Percentiles rank a stretch among this genome's conserved stretches.
Conservation (phyloP, 2,329 filamentous ascomycete species). For the Leptographium flavum region DNA sequence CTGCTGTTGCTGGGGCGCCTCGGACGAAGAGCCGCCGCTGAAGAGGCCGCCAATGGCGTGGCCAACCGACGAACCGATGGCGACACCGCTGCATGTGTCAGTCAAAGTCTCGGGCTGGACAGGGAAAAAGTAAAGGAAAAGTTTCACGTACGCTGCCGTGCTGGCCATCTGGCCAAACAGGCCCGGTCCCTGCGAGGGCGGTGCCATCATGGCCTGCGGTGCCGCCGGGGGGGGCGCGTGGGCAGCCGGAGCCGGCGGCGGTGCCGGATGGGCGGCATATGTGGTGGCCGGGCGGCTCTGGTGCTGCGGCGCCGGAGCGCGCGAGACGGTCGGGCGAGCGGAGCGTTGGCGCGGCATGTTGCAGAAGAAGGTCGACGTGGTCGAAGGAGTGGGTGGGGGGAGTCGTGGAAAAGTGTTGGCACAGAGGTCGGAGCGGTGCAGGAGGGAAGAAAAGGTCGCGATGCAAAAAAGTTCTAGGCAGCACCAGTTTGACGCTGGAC, state of each 20-base stretch:
- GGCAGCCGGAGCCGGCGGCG: slow-evolving; percentile 21
- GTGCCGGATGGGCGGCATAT: slow-evolving; percentile 36
- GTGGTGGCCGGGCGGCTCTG: slow-evolving; percentile 59
- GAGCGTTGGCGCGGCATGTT: slow-evolving; percentile 66
- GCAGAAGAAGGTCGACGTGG: slow-evolving; percentile 1
- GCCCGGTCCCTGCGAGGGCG: slow-evolving; percentile 53
- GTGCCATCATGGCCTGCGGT: slow-evolving; percentile 26
- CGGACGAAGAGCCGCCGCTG: slow-evolving; percentile 54
- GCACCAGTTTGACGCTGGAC: too few relatives aligned
- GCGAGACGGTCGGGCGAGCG: slow-evolving; percentile 45
- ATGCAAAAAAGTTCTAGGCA: too few relatives aligned
- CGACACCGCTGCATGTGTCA: slow-evolving; percentile 60
- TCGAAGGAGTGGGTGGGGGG: neutral
- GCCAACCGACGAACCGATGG: slow-evolving; percentile 87
- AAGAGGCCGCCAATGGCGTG: slow-evolving; percentile 89
- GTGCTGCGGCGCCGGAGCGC: slow-evolving; percentile 44
- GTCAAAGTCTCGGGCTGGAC: neutral
- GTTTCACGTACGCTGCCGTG: slow-evolving; percentile 57
- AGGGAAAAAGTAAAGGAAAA: too few relatives aligned
- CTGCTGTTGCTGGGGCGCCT: slow-evolving; percentile 31
- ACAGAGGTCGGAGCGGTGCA: neutral
- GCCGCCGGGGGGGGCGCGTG: slow-evolving; percentile 30
- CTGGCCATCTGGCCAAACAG: slow-evolving; percentile 95
- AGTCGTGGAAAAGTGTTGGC: neutral
- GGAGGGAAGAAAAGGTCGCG: neutral